Evolutionary conservation across 495 filamentous ascomycete species (phyloP), one percentile per base, ranked within the genome.

Genomic region (Margaritispora aquatica): DNA sequence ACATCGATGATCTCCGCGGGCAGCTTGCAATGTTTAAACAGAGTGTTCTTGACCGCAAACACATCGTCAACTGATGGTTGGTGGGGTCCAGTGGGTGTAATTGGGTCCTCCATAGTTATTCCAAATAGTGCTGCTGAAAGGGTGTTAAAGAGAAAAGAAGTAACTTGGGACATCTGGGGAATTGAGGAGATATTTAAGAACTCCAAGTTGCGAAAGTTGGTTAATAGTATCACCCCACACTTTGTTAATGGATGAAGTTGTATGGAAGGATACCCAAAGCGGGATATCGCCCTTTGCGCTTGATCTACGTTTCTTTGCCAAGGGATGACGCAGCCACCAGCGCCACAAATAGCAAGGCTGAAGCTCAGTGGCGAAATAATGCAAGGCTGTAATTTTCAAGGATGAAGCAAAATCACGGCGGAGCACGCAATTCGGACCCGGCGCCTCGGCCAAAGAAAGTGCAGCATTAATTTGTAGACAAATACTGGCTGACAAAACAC

Each of bases 1-100:
- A 74, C 69, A 68, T 90, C 85, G n/a, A 88, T 66, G 21, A 91
- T 64, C 59, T 91, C 88, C 1, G 71, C 60, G 0, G 88, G 88
- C 31, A 74, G 66, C 8, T 65, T 57, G 44, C 74, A 66, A 29
- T 26, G 58, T 8, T 81, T 63, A 60, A 80, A 76, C 1, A 67
- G 29, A 7, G 20, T 17, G 7, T 64, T 55, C 60, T 76, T 81
- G 34, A 78, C 72, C 21, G 74, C 55, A 7, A 77, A 29, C 17
- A 82, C 74, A 63, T 84, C 78, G 13, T 64, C 46, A n/a, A 74
- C 58, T 19, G 54, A 73, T 17, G 74, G 71, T 27, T 73, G 59
- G 26, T 65, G 59, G 13, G 44, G 58, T 24, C 56, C 51, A 27
- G 54, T 22, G 17, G 51, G 29, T n/a, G 38, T 44, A 44, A 3